Base-by-base conservation (phyloP, 2,329 filamentous ascomycete species). In the Penicillium capsulatum region DNA sequence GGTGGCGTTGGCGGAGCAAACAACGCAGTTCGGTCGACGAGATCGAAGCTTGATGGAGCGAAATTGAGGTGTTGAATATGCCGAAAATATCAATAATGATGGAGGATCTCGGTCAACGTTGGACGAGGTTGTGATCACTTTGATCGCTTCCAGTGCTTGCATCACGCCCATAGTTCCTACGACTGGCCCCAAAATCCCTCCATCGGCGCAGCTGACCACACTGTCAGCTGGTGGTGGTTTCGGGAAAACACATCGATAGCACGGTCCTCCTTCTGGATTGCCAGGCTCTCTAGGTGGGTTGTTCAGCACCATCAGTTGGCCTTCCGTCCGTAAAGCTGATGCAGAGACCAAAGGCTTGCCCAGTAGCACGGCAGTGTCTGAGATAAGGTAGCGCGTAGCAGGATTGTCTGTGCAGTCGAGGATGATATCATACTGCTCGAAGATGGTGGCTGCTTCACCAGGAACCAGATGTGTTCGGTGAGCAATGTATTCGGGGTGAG, bases 381-480 rank as follows among this genome's bases (percentile, higher is more conserved):
- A 95, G 49, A 97, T 86, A 31, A 97, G 77, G 62, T 98, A 97
- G 30, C 92, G 85, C 0, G 88, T 86, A 1, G 86, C 84, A 0
- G 92, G 91, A 50, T 91, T 89, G 65, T 98, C 92, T 7, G 91
- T 97, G 63, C 92, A 98, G 64, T 98, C 92, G 9, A 98, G 79
- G 2, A 97, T 80, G 1, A 96, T 53, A 54, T 95, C 87, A 59
- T 94, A 97, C 3, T 70, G 54, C 0, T 71, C 66, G 40, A 94
- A 78, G 28, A 88, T 80, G 0, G 71, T 63, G 5, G 79, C 66
- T 0, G 88, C 85, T 36, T 84, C 86, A 42, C 79, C 68, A 0
- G 87, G 75, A 0, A 77, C 80, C 10, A 96, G 75, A 48, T 85
- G 82, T 10, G 73, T 71, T 7, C 66, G 61, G 57, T 94, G 75